Evolutionary conservation across 441 rosid genomes (phyloP).

Genomic region (Biscutella laevigata): DNA sequence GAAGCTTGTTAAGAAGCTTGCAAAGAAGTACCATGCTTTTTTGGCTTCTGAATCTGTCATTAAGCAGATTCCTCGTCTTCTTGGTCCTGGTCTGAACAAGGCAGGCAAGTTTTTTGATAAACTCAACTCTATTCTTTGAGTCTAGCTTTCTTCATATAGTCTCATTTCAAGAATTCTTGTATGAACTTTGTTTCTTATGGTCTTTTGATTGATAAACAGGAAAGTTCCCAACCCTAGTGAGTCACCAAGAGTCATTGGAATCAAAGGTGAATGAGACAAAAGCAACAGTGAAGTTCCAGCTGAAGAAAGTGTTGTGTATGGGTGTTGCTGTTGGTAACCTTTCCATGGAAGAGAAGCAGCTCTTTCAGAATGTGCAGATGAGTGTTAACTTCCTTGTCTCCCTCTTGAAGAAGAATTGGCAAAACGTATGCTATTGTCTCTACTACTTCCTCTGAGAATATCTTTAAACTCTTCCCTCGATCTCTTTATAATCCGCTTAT

Average conservation of each 20-base stretch:
- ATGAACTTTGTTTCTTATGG: not conserved
- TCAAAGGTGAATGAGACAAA: slow-evolving; percentile 60
- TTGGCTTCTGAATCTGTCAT: slow-evolving; percentile 92
- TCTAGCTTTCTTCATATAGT: too few species aligned
- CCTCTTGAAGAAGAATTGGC: slow-evolving; percentile 84
- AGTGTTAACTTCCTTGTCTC: slow-evolving; percentile 81
- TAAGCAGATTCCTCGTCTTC: slow-evolving; percentile 96
- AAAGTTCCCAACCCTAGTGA: slow-evolving; percentile 80
- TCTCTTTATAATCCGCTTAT: not conserved
- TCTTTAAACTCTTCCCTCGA: not conserved
- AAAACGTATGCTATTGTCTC: slow-evolving; percentile 46
- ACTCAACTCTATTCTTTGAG: too few species aligned
- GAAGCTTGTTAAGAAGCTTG: too few species aligned
- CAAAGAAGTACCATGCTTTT: slow-evolving; percentile 91
- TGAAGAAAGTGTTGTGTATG: slow-evolving; percentile 93
- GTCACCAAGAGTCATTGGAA: slow-evolving; percentile 80
- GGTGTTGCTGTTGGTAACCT: slow-evolving; percentile 89
- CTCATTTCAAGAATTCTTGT: not conserved
- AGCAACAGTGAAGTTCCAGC: slow-evolving; percentile 76
- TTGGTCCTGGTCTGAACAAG: slow-evolving; percentile 97
- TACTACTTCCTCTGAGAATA: not conserved
- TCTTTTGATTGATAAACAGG: slow-evolving; percentile 30
- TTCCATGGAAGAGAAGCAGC: slow-evolving; percentile 80
- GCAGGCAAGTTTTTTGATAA: slow-evolving; percentile 98
- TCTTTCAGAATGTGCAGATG: slow-evolving; percentile 86